Evolutionary conservation across 495 filamentous ascomycete genomes (phyloP), one percentile per base, ranked within the genome.

Genomic region (Hypoxylon cercidicola): DNA sequence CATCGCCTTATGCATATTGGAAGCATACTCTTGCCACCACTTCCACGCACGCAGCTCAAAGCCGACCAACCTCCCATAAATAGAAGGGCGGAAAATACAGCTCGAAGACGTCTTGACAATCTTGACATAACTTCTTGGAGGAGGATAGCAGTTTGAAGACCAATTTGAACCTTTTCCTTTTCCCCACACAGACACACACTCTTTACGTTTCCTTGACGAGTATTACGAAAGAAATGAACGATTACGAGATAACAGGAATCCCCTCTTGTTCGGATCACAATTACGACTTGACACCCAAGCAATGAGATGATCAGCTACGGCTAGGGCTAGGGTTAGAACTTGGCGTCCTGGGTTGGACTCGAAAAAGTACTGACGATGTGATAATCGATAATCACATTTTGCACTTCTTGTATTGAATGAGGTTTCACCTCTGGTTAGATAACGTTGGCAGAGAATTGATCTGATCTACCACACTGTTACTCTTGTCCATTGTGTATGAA

Each of bases 201-300:
- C 49, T 52, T 35, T 70, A 41, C 39, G 39, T 60, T 64, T 10
- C 44, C 48, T 52, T 65, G 34, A 74, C 40, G 71, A 72, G 34
- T 60, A 68, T 68, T n/a, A 72, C 37, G 65, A 74, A 60, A 54
- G 63, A 57, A 44, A 69, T 61, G 62, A 71, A 69, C 28, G 60
- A 64, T 64, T 60, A 74, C 55, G 71, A 74, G 60, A 63, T 43
- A 61, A 59, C 51, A 60, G 68, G 62, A 63, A 28, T 45, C 28
- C 35, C 30, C 66, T 70, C 57, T 62, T 64, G 51, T 66, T 68
- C 68, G 64, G 68, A 71, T 64, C 56, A 71, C 68, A 58, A 64
- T 68, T 68, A 71, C 68, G 68, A 71, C 68, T 55, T 55, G 60
- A 49, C 46, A 60, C 43, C 59, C 54, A 15, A 61, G 52, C 46